These are phyloP conservation scores for Aspergillus fischeri DNA, from an alignment of 2,329 filamentous ascomycete species.

Conservation along the genomic window DNA sequence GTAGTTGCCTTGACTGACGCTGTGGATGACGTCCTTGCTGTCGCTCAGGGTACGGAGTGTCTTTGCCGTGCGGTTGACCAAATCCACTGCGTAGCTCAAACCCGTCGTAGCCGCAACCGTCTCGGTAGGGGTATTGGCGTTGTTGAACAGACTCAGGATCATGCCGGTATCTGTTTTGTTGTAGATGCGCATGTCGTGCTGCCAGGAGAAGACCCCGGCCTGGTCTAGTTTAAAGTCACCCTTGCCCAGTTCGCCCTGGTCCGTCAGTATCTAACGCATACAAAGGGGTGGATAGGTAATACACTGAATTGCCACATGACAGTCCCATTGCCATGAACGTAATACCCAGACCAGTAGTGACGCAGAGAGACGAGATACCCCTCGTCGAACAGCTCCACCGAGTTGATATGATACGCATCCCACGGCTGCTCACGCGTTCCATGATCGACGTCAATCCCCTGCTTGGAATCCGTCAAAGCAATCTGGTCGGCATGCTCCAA, in stretches of 20 bases:
- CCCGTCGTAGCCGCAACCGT: conserved; percentile 18
- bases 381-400: conserved; percentile 27
- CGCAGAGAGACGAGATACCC: conserved; percentile 34
- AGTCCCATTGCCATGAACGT: conserved; percentile 26
- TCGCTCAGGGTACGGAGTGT: conserved; percentile 21
- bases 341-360: conserved; percentile 33
- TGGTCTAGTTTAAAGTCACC: conserved; percentile 25
- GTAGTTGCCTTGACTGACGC: conserved; percentile 28
- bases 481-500: conserved; percentile 29
- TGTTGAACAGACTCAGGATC: conserved; percentile 30
- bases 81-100: conserved; percentile 19
- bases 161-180: conserved; percentile 31
- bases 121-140: conserved; percentile 25
- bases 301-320: conserved; percentile 27
- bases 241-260: conserved; percentile 19
- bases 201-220: conserved; percentile 25
- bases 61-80: conserved; percentile 19
- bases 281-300: not conserved
- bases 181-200: conserved; percentile 35
- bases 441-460: conserved; percentile 16
- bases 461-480: conserved; percentile 25
- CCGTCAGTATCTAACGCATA: not conserved
- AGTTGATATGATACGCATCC: conserved; percentile 36
- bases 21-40: conserved; percentile 19
- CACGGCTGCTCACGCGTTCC: conserved; percentile 24